A percentile compares a stretch with the other conserved stretches of the same genome.
phyloP scores from a whole-genome alignment of 306 rosid species.

The Cyclanthera cordifolia region DNA sequence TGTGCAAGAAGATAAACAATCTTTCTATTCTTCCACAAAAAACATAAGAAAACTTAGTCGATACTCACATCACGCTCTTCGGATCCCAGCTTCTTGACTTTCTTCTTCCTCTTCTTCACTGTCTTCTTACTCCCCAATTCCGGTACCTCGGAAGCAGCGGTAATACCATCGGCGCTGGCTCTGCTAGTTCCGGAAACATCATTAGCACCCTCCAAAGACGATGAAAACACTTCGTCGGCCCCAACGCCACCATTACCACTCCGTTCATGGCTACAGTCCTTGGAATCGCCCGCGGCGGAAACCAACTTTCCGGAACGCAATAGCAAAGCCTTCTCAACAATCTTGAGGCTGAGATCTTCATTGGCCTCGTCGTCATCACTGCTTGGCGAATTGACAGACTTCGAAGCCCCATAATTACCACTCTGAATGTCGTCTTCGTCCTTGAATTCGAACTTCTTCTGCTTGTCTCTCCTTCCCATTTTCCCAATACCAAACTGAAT shows the following conservation, averaged over 20 bases:
- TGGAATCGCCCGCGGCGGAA: neutral
- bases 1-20: neutral
- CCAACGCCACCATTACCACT: neutral
- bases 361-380: conserved; percentile 65
- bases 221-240: conserved; percentile 2
- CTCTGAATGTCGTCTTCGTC: conserved; percentile 14
- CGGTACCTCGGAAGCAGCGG: neutral
- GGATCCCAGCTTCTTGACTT: conserved; percentile 23
- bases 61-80: conserved; percentile 36
- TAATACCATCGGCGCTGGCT: neutral
- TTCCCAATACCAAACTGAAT: conserved; percentile 8
- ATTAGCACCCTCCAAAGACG: conserved; percentile 14
- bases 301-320: conserved; percentile 33
- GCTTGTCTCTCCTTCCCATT: conserved; percentile 35
- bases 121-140: conserved; percentile 15
- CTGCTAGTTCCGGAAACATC: neutral
- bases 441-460: conserved; percentile 24
- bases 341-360: conserved; percentile 61
- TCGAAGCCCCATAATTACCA: conserved; percentile 6
- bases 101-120: conserved; percentile 19
- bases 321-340: conserved; percentile 46
- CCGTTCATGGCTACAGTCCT: too few relatives aligned
- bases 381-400: conserved; percentile 14
- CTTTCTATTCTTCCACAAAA: neutral
- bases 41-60: neutral